Base-by-base conservation (phyloP, 306 rosid species). In the Vachellia pachyceras region DNA sequence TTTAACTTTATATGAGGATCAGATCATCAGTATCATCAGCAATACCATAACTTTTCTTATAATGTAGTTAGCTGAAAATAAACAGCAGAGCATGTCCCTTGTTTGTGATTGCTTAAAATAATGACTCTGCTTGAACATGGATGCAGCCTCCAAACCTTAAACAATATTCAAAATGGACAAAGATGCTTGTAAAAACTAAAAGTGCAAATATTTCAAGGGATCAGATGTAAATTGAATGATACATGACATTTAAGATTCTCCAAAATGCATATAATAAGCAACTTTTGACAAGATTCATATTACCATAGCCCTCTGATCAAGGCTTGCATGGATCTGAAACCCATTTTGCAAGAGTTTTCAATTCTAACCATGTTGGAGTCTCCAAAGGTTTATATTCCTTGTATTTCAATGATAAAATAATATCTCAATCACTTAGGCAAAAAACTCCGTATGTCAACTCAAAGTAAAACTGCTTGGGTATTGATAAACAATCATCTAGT, bases 361-460 rank as follows among this genome's bases (percentile, higher is more conserved):
- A 11, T 55, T 55, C 33, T 20, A 37, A 57, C 66, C 76, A 69
- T 25, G 82, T 14, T 47, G 40, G 9, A 75, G 52, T 69, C 71
- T 65, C 18, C 36, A 44, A 49, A 75, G 25, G 18, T 17, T 13
- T 44, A 11, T 52, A 69, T 11, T 67, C 46, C n/a, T n/a, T 54
- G 67, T 33, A 77, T 77, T 61, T 47, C 67, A 10, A 29, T 66
- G 40, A 57, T 17, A 72, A 45, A 70, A 70, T 1, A 9, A 29
- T 23, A 29, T 23, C 69, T 76, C 72, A 42, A 80, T 35, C 41
- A 37, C 23, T 41, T 36, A 77, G 60, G 77, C 60, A 76, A 47
- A 72, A 83, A 22, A 42, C 46, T 54, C 77, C 61, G 29, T 47
- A 79, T 63, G 75, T 67, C 58, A 67, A 49, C 72, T 73, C 72